Evolutionary conservation across 1,284 basidiomycete genomes (phyloP), one percentile per base, ranked within the genome.

Genomic region (Marasmius fiardii): DNA sequence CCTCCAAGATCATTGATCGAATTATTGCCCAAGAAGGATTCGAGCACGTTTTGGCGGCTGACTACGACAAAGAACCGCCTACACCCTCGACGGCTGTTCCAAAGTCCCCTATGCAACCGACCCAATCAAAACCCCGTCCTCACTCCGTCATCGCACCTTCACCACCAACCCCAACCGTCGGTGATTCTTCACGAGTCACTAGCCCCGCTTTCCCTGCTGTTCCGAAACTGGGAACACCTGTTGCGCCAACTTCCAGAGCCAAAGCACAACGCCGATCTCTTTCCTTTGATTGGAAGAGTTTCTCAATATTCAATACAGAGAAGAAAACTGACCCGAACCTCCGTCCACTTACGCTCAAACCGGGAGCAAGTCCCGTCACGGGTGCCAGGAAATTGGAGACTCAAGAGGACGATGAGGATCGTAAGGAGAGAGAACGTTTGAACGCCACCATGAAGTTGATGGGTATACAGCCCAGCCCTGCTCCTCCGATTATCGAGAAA

Each of bases 1-100:
- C 95, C 18, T 93, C 92, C 54, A 98, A 97, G 78, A 97, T 98
- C 65, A 89, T 98, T 64, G 93, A 98, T 74, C 85, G 94, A 53
- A 96, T 98, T 68, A 93, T 96, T 60, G 83, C 92, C 2, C 86
- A 93, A 67, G 93, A 95, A 71, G 95, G 93, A 28, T 96, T 93
- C 71, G 95, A 98, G 70, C 91, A 95, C 64, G 88, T 98, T 53
- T 82, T 97, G 26, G 90, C 94, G 21, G 85, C 83, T 49, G 94
- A 97, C 69, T 95, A 93, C 66, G 89, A 88, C 52, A 82, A 82
- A 64, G 76, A 75, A 43, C 76, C 76, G 3, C 61, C 68, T 16
- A 74, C 78, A 31, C 73, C 77, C 26, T 62, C 70, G 18, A 71
- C 74, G 35, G 67, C 70, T n/a, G 71, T 71, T 2, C 69, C 49